Evolutionary conservation across 805 yeast species (phyloP), one percentile per base, ranked within the genome.

Genomic region (Candida namnaoensis): DNA sequence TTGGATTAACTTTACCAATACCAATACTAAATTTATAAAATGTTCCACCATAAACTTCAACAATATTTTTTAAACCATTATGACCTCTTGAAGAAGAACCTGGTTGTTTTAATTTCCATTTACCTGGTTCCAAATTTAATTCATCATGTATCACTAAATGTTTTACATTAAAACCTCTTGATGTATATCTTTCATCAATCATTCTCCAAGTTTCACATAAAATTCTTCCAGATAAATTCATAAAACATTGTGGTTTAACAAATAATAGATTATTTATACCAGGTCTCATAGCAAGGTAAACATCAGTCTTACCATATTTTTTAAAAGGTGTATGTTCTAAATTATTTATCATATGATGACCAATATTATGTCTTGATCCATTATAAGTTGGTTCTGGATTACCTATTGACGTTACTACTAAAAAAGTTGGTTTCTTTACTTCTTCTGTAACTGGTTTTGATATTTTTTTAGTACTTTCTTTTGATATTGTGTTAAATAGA

Each of bases 61-160:
- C 72, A 4, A 90, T 71, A 35, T 82, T 75, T 46, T 72, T 71
- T 26, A 90, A 65, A 0, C 96, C 97, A 54, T 87, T 88, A 53
- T 90, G 98, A 0, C 96, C 96, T 37, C 93, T 66, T 13, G 79
- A 69, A 36, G 86, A 74, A 0, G 82, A 68, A 1, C 76, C 73
- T 12, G 78, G 80, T 14, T 63, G 65, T 38, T 91, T 67, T 1
- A 82, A 56, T 51, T 82, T 82, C 19, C 79, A 65, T 41, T 76
- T 73, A 0, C 97, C 96, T 4, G 80, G 48, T 0, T 72, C 74
- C 12, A 80, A 56, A 44, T 78, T 81, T 37, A 88, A 56, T 49
- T 90, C 97, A 57, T 90, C 97, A 55, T 86, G 95, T 1, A 88
- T 52, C 0, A 88, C 72, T 2, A 88, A 68, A 44, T 79, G 63